These are phyloP conservation scores for Chrysosphaeria jannelii DNA, from an alignment of 2,329 filamentous ascomycete genomes.

Conservation along the genomic window DNA sequence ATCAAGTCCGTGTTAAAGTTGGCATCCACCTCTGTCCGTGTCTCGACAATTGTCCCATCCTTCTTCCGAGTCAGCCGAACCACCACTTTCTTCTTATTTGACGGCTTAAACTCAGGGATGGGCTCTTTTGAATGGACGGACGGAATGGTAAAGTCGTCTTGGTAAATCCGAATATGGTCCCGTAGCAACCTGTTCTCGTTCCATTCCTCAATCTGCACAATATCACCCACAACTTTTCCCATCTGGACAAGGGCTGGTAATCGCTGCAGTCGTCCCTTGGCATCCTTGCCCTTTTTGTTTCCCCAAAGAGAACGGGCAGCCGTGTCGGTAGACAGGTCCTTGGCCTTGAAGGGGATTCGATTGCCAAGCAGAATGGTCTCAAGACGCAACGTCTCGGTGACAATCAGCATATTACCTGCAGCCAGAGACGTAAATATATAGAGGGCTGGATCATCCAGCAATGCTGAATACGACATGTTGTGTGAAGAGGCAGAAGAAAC, in stretches of 20 bases:
- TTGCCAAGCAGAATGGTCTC: constrained; percentile 93
- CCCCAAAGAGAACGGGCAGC: constrained; percentile 73
- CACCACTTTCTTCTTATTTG: constrained; percentile 1
- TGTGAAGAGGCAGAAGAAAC: no score
- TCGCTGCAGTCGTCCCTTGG: constrained; percentile 32
- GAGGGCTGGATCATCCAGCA: constrained; percentile 47
- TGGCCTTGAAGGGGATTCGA: constrained; percentile 70
- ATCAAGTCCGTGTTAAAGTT: not conserved
- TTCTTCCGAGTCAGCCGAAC: no score
- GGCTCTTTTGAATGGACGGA: no score
- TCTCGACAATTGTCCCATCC: not conserved
- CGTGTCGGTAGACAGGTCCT: constrained; percentile 76
- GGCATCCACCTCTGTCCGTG: constrained; percentile 2
- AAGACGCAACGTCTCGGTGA: constrained; percentile 81
- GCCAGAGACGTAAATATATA: constrained; percentile 95
- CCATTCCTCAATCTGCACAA: constrained; percentile 91
- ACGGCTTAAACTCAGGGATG: constrained; percentile 17
- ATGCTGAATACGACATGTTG: no score
- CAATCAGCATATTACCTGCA: constrained; percentile 80
- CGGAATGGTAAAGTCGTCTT: constrained; percentile 29
- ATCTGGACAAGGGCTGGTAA: constrained; percentile 71
- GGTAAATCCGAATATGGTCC: constrained; percentile 45
- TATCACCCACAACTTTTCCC: constrained; percentile 58
- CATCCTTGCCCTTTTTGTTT: constrained; percentile 46
- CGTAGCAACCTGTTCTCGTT: constrained; percentile 94